phyloP scores from a whole-genome alignment of 495 filamentous ascomycete species.

The Sordaria brevicollis region DNA sequence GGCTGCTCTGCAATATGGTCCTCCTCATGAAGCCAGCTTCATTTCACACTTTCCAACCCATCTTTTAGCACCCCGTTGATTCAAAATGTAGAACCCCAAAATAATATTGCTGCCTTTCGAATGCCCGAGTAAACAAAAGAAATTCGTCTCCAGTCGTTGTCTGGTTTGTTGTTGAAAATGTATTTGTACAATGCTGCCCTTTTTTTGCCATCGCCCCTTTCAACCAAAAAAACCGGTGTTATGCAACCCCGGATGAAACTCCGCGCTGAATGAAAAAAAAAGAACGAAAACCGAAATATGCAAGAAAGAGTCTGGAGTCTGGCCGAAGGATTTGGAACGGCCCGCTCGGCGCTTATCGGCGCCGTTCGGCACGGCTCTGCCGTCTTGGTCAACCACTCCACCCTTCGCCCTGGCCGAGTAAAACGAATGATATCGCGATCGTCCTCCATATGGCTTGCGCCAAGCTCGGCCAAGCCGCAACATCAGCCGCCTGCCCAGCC shows the following conservation, averaged over 20 bases:
- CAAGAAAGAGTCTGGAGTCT: not conserved
- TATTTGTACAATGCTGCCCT: not conserved
- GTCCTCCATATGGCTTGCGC: not conserved
- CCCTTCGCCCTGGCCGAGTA: not conserved
- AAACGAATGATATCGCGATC: not conserved
- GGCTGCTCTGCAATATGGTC: not conserved
- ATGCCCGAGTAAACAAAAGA: not conserved
- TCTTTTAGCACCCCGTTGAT: not conserved
- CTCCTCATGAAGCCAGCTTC: not conserved
- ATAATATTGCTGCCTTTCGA: not conserved
- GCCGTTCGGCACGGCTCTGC: not conserved
- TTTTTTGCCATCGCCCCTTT: not conserved
- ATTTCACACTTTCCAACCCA: not conserved
- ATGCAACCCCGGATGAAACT: not conserved
- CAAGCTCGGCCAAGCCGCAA: not conserved
- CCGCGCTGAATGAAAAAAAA: not conserved
- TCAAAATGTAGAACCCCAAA: not conserved
- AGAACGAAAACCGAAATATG: not conserved
- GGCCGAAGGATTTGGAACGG: not conserved
- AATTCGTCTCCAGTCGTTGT: not conserved
- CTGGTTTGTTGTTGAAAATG: not conserved
- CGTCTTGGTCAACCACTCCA: not conserved
- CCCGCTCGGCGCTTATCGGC: not conserved
- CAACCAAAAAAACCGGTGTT: not conserved
- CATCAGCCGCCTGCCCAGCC: not conserved